Evolutionary conservation across 2,329 filamentous ascomycete genomes (phyloP).

Genomic region (Pyrenochaeta sp.): DNA sequence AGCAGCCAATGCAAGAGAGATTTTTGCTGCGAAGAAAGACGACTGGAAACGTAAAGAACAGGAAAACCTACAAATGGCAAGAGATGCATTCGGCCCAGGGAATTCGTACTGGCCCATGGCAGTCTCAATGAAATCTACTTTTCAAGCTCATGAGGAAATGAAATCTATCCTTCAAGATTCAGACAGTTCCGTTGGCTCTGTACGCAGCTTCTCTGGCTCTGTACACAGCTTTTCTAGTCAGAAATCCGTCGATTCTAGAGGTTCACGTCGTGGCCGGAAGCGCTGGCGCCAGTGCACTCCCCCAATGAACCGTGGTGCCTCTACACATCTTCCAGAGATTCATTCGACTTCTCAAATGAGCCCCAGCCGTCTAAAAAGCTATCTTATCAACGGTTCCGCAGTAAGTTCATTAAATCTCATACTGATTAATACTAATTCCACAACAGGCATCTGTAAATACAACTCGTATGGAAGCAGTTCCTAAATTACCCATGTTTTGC

Average conservation of each 20-base stretch:
- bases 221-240: slow-evolving; percentile 1
- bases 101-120: not conserved
- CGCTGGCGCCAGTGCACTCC: not conserved
- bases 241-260: slow-evolving; percentile 11
- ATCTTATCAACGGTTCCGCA: no score
- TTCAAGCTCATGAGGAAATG: no score
- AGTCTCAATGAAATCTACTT: not conserved
- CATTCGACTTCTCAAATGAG: not conserved
- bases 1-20: no score
- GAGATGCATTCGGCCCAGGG: no score
- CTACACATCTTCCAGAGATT: not conserved
- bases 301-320: not conserved
- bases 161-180: slow-evolving; percentile 3
- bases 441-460: not conserved
- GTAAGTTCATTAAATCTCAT: not conserved
- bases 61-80: no score
- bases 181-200: slow-evolving; percentile 1
- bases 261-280: slow-evolving; percentile 8
- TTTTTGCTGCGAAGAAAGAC: not conserved
- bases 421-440: not conserved
- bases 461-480: not conserved
- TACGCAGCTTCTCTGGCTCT: no score
- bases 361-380: no score
- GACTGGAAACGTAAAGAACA: not conserved
- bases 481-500: not conserved